These are phyloP conservation scores for Sicyos baderoa DNA, from an alignment of 306 rosid species.

Conservation along the genomic window DNA sequence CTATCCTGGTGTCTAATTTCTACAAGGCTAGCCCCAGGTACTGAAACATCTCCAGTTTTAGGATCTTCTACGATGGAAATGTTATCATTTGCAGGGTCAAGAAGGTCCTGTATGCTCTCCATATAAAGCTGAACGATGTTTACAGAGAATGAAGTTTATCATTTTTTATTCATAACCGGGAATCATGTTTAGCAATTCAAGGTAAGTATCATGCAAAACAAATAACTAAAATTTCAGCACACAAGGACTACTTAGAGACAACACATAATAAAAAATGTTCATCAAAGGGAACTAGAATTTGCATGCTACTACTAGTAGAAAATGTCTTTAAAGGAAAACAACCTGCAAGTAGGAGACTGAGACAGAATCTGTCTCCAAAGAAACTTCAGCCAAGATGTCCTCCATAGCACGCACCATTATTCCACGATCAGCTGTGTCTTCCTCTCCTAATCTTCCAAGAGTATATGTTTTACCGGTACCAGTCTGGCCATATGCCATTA, in stretches of 20 bases:
- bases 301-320: not conserved
- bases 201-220: not conserved
- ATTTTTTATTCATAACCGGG: too few species aligned
- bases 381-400: conserved; percentile 75
- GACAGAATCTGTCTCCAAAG: conserved; percentile 63
- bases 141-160: conserved; percentile 11
- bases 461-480: conserved; percentile 98
- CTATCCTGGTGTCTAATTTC: conserved; percentile 82
- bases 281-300: not conserved
- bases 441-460: conserved; percentile 94
- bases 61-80: conserved; percentile 89
- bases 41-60: conserved; percentile 90
- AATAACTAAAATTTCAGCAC: conserved; percentile 1
- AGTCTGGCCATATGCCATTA: conserved; percentile 99
- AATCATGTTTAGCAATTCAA: conserved; percentile 15
- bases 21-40: conserved; percentile 84
- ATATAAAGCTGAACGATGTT: conserved; percentile 70
- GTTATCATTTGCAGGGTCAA: conserved; percentile 87
- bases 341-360: conserved; percentile 94
- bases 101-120: conserved; percentile 94
- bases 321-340: conserved; percentile 25
- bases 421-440: conserved; percentile 97
- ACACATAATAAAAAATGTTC: not conserved
- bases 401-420: conserved; percentile 99
- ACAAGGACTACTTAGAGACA: not conserved